Percentiles rank a stretch among this genome's conserved stretches.
Conservation (phyloP, 2,329 filamentous ascomycete genomes). For the Microascus cirrosus region DNA sequence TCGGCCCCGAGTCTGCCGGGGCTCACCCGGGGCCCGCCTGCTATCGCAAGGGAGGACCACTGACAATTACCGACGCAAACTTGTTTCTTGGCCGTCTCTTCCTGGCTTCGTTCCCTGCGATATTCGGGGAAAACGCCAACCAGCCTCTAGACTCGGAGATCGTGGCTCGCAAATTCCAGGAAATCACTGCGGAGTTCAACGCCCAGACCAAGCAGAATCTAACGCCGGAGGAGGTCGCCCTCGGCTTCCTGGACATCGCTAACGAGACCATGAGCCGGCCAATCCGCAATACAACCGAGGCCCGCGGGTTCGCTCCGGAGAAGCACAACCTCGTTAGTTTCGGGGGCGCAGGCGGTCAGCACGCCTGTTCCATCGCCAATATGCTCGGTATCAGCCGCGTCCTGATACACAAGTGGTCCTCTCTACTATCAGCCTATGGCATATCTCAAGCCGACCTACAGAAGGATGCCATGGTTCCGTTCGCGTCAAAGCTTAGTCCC, state of each 20-base stretch:
- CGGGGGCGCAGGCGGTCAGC: conserved; percentile 83
- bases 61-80: conserved; percentile 91
- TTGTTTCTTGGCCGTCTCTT: conserved; percentile 73
- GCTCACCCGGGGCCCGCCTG: conserved; percentile 85
- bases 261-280: conserved; percentile 88
- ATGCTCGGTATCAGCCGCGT: conserved; percentile 78
- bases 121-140: conserved; percentile 84
- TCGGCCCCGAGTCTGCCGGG: conserved; percentile 80
- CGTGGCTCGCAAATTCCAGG: conserved; percentile 63
- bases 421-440: conserved; percentile 80
- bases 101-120: conserved; percentile 88
- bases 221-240: conserved; percentile 74
- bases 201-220: conserved; percentile 60
- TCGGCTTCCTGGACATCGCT: conserved; percentile 80
- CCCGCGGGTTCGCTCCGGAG: conserved; percentile 82
- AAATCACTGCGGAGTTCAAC: conserved; percentile 70
- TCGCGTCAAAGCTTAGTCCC: conserved; percentile 38
- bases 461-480: conserved; percentile 61
- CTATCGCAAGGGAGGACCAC: conserved; percentile 78
- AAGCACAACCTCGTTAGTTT: conserved; percentile 88
- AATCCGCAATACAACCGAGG: conserved; percentile 82
- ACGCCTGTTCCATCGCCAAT: conserved; percentile 83
- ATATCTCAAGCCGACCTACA: conserved; percentile 91
- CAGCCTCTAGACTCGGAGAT: conserved; percentile 67
- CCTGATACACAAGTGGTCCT: conserved; percentile 77